Base-by-base conservation (phyloP, 2,329 filamentous ascomycete genomes). In the Trichoderma pleuroti region DNA sequence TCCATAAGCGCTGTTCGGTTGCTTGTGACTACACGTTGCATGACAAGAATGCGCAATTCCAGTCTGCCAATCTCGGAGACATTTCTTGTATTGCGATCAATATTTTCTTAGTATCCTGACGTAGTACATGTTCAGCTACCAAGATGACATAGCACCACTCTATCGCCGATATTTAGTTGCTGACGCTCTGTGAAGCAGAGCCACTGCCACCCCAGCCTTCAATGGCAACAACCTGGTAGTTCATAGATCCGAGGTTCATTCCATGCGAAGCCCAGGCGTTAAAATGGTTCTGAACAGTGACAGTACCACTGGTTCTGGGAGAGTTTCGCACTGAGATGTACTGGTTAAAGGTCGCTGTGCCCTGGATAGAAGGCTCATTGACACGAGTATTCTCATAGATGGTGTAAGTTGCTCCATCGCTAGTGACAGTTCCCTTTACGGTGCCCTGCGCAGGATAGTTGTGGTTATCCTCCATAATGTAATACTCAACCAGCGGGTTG, bases 201-300 rank as follows among this genome's bases (percentile, higher is more conserved):
- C 86, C 86, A 71, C 80, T 82, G 78, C 85, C 86, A 72, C 81
- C 78, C 77, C 86, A 87, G 4, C 85, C 86, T 77, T 88, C 86
- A 1, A 84, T 85, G 16, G 86, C 86, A 24, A 87, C 78, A 72
- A 88, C 86, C 81, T 85, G 82, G 76, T 88, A 88, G 77, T 88
- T 80, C 73, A 82, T 80, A 49, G 73, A 80, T 3, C 86, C 86
- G 12, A 88, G 75, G 30, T 78, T 81, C 76, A 87, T 77, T 4
- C 86, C 86, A n/a, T 77, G 74, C 46, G 80, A 79, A 24, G 77
- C 4, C 86, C 87, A 67, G 82, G 80, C 28, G 81, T 80, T 62
- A 86, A 81, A 82, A 87, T 86, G 68, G 73, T 79, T 72, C 80
- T 78, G 71, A 86, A 82, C 24, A 88, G 83, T 24, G 82, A 84